Base-by-base conservation (phyloP, 352 stramenopile species). In the Phytophthora megakarya region DNA sequence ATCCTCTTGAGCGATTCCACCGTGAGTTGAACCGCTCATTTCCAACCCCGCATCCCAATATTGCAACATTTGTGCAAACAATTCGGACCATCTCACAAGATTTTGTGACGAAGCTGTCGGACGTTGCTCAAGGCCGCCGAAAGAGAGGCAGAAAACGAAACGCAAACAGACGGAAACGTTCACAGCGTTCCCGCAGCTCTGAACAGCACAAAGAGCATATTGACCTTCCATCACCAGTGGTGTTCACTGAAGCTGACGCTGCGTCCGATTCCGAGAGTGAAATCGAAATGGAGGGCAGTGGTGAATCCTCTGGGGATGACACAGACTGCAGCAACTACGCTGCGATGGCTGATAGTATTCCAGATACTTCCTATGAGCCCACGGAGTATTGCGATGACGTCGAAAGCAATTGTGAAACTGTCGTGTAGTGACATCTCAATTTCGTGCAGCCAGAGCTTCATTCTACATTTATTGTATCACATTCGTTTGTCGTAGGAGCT, bases 71-170 rank as follows among this genome's bases (percentile, higher is more conserved):
- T 16, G 46, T 54, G 1, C 19, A n/a, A 13, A 25, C 4, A 6
- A 43, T 54, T n/a, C 1, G 46, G 22, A 32, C 7, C 18, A 54
- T 48, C 33, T 58, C 35, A n/a, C 23, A 58, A 18, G 15, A 25
- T 15, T 57, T 28, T 23, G 49, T 48, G 1, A 39, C 7, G 1
- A 58, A 58, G 25, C 16, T 58, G 15, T 16, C 21, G 1, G 37
- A 48, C 16, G n/a, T 39, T 15, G 35, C 49, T 3, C 35, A 58
- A 6, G 49, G 49, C 16, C 13, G 49, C 6, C 49, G 11, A 3
- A 58, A 40, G 23, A 15, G 25, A n/a, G 49, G 37, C 13, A 32
- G 26, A 5, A 32, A 32, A 32, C 5, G 26, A 5, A 32, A 32
- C 5, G 5, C 26, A 32, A 32, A 32, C 26, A 32, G 9, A 32